Percentiles rank a stretch among this genome's conserved stretches.
phyloP scores from a whole-genome alignment of 2,329 filamentous ascomycete species.

The Paecilomyces dactylethromorphus region DNA sequence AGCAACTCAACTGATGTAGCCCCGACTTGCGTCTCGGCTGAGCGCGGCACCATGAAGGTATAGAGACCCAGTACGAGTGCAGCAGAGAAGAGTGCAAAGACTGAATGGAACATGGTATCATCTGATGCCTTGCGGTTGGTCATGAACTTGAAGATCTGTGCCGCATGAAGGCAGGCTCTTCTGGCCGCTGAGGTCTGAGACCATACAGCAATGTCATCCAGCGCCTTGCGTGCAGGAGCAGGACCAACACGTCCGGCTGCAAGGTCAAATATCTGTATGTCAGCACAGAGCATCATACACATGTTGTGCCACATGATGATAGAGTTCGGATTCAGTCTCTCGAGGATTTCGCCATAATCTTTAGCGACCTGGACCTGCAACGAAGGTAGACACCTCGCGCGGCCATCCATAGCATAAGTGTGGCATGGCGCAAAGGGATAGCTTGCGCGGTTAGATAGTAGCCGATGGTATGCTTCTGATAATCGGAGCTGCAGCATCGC shows the following conservation, averaged over 20 bases:
- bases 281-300: constrained; percentile 46
- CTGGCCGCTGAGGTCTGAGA: constrained; percentile 45
- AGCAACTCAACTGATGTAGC: constrained; percentile 37
- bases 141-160: constrained; percentile 47
- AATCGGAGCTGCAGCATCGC: constrained; percentile 36
- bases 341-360: constrained; percentile 36
- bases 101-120: constrained; percentile 45
- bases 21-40: constrained; percentile 16
- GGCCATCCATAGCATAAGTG: constrained; percentile 42
- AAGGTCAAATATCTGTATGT: constrained; percentile 48
- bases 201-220: constrained; percentile 47
- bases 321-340: constrained; percentile 43
- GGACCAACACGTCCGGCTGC: constrained; percentile 46
- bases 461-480: constrained; percentile 37
- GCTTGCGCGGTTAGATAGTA: constrained; percentile 31
- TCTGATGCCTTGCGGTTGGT: constrained; percentile 48
- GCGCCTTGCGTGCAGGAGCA: constrained; percentile 39
- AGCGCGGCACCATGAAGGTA: constrained; percentile 40
- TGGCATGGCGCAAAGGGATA: constrained; percentile 38
- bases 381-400: constrained; percentile 34
- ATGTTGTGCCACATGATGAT: constrained; percentile 48
- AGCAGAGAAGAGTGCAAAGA: constrained; percentile 45
- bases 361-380: constrained; percentile 24
- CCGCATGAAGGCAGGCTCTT: constrained; percentile 46
- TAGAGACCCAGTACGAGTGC: constrained; percentile 48